Evolutionary conservation across 768 basidiomycete genomes (phyloP).

Genomic region (Rhodotorula sphaerocarpa): DNA sequence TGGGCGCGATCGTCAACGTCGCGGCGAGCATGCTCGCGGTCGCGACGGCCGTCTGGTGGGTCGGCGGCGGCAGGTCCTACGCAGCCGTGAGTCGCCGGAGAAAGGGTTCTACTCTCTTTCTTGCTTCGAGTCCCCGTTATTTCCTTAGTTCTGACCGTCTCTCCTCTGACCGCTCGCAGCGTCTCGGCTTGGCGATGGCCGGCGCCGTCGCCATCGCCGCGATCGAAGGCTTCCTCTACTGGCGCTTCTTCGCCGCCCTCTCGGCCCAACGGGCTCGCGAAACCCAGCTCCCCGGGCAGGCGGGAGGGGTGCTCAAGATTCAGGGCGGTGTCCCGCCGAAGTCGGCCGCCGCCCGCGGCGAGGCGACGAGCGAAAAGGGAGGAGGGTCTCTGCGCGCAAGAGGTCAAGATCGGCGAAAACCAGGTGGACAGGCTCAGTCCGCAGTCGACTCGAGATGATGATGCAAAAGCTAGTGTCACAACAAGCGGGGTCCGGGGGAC

Average conservation of each 20-base stretch:
- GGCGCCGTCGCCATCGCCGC: slow-evolving; percentile 34
- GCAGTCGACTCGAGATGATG: no score
- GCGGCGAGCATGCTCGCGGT: slow-evolving; percentile 36
- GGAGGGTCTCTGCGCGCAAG: no score
- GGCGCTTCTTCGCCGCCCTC: slow-evolving; percentile 29
- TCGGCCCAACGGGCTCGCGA: background rate
- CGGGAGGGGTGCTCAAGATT: no score
- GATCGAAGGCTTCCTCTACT: slow-evolving; percentile 37
- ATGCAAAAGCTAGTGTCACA: slow-evolving; percentile 8
- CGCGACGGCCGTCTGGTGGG: slow-evolving; percentile 35
- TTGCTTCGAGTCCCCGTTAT: no score
- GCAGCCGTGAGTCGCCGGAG: slow-evolving; percentile 20
- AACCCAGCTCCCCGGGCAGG: background rate
- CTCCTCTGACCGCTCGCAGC: slow-evolving; percentile 12
- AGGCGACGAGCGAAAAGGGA: no score
- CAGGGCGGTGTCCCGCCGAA: no score
- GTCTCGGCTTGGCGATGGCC: slow-evolving; percentile 27
- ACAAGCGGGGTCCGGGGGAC: background rate
- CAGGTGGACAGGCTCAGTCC: no score
- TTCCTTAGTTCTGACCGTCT: no score
- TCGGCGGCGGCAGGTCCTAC: slow-evolving; percentile 26
- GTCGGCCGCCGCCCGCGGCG: no score
- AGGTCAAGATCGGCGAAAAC: no score
- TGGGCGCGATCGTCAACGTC: slow-evolving; percentile 38
- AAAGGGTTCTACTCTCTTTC: background rate